Conservation (phyloP, 2,329 filamentous ascomycete species). For the Fulvia fulva region DNA sequence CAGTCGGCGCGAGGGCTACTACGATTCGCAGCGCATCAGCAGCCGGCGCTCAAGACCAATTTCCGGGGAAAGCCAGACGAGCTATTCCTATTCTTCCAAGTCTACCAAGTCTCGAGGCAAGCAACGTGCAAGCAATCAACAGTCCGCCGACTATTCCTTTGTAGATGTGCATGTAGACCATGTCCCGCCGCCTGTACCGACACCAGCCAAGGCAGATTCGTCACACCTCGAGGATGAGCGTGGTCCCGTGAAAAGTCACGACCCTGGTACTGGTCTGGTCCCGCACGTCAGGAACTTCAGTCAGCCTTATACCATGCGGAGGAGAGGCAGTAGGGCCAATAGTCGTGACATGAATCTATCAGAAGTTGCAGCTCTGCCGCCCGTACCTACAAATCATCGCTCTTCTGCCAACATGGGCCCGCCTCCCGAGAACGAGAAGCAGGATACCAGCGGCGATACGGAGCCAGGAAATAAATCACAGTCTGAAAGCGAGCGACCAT, state of each 20-base stretch:
- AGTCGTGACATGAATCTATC: conserved; percentile 6
- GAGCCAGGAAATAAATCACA: not conserved
- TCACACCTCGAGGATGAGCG: conserved; percentile 15
- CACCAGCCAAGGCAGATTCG: conserved; percentile 4
- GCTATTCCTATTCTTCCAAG: not conserved
- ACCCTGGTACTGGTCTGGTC: not conserved
- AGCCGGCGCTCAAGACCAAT: conserved; percentile 15
- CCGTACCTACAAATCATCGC: conserved; percentile 16
- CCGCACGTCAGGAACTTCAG: conserved; percentile 19
- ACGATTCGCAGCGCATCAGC: conserved; percentile 22
- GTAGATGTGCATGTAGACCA: conserved; percentile 22
- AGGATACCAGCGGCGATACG: conserved; percentile 7
- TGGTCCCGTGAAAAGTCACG: conserved; percentile 4
- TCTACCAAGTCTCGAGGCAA: conserved; percentile 17
- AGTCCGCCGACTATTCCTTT: conserved; percentile 19
- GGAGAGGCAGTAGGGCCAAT: conserved; percentile 12
- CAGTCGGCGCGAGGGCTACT: conserved; percentile 24
- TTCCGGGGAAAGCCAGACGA: conserved; percentile 15
- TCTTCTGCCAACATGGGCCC: conserved; percentile 10
- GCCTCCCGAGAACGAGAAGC: not conserved
- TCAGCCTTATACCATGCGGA: conserved; percentile 11
- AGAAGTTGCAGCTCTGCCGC: conserved; percentile 17
- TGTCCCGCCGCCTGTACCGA: conserved; percentile 13
- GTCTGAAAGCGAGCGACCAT: conserved; percentile 7
- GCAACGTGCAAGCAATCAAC: conserved; percentile 19